phyloP scores from a whole-genome alignment of 225 moss, liverwort and hornwort species.

The Anthoceros angustus region DNA sequence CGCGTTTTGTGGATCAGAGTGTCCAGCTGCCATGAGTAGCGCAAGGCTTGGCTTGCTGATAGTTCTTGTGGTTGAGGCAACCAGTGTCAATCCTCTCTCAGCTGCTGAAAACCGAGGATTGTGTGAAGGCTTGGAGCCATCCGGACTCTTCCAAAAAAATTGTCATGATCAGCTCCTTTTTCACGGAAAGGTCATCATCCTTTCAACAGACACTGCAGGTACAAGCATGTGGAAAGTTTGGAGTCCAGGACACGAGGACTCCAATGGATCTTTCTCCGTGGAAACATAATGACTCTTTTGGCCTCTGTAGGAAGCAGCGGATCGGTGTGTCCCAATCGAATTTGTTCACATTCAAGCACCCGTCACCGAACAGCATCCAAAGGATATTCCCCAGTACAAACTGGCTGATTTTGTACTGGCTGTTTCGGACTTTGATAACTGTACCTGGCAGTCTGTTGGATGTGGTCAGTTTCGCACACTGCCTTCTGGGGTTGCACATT shows the following conservation, averaged over 20 bases:
- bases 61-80: background rate
- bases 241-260: no score
- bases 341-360: background rate
- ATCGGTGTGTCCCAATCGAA: background rate
- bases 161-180: background rate
- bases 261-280: background rate
- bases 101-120: background rate
- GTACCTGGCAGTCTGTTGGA: background rate
- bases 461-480: background rate
- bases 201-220: background rate
- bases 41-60: no score
- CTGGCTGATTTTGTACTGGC: background rate
- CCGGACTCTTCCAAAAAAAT: background rate
- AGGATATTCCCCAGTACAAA: background rate
- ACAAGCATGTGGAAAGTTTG: background rate
- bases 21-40: no score
- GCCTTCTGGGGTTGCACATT: no score
- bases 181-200: background rate
- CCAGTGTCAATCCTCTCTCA: background rate
- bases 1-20: no score
- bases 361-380: background rate
- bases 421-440: background rate
- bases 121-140: background rate
- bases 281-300: background rate
- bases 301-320: background rate